Evolutionary conservation across 2,329 filamentous ascomycete genomes (phyloP).

Genomic region (Fusarium zealandicum): DNA sequence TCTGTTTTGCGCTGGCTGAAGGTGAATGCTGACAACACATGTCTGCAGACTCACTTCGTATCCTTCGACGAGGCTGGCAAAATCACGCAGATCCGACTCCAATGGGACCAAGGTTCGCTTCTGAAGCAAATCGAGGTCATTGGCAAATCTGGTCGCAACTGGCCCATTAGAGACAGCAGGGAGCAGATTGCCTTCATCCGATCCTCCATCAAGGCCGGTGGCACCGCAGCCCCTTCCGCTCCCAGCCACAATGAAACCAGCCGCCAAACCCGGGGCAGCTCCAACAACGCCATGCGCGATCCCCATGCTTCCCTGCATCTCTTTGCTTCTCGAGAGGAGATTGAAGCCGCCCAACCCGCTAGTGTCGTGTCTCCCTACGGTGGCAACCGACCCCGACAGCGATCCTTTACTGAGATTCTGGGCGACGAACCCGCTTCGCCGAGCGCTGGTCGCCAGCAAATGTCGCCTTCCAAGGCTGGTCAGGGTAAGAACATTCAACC

Average conservation of each 20-base stretch:
- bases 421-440: constrained; percentile 62
- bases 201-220: constrained; percentile 61
- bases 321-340: constrained; percentile 73
- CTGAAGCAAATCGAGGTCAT: constrained; percentile 95
- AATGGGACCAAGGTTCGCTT: constrained; percentile 94
- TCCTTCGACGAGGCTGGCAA: constrained; percentile 78
- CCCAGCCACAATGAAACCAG: constrained; percentile 49
- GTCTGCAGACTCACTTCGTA: constrained; percentile 80
- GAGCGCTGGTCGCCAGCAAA: constrained; percentile 56
- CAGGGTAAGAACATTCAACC: constrained; percentile 68
- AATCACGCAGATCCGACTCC: constrained; percentile 86
- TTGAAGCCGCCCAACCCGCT: constrained; percentile 57
- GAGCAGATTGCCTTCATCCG: constrained; percentile 83
- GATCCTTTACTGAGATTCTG: constrained; percentile 77
- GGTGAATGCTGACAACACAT: constrained; percentile 15
- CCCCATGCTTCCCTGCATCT: constrained; percentile 76
- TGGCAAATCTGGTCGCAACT: constrained; percentile 86
- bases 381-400: constrained; percentile 66
- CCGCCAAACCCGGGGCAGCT: constrained; percentile 58
- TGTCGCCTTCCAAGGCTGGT: constrained; percentile 59
- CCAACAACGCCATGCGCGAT: constrained; percentile 64
- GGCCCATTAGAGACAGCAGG: constrained; percentile 88
- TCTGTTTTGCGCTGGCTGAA: neutral
- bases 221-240: constrained; percentile 44
- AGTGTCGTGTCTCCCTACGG: constrained; percentile 67